Percentiles rank a stretch among this genome's conserved stretches.
phyloP scores from a whole-genome alignment of 1,284 basidiomycete species.

The Stygiomarasmius scandens region DNA sequence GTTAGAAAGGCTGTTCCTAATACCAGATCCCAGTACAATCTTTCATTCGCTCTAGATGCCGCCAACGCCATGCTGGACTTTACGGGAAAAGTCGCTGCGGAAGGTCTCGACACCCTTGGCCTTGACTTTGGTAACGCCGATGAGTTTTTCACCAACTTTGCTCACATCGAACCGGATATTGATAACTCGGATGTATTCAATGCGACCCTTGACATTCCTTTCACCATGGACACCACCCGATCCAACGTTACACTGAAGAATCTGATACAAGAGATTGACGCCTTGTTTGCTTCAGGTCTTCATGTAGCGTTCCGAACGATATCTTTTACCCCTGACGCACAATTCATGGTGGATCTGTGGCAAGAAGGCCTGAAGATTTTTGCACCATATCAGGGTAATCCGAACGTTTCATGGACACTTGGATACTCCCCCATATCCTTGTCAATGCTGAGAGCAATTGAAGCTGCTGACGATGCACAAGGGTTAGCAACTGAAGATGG shows the following conservation, averaged over 20 bases:
- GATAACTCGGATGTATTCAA: not conserved
- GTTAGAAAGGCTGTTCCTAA: no score
- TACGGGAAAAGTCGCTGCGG: not conserved
- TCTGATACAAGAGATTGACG: not conserved
- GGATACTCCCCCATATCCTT: not conserved
- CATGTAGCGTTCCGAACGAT: constrained; percentile 1
- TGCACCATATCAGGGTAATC: not conserved
- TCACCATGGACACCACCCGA: not conserved
- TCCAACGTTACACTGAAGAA: not conserved
- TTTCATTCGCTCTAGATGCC: no score
- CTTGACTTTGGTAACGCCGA: not conserved
- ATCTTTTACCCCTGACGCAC: not conserved
- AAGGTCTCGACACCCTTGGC: not conserved
- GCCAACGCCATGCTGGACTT: not conserved
- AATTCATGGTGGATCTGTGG: constrained; percentile 4
- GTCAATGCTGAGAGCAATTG: not conserved
- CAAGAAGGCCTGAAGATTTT: not conserved
- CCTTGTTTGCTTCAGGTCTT: not conserved
- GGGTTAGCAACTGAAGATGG: not conserved
- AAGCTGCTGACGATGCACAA: not conserved
- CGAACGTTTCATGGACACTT: no score
- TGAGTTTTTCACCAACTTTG: no score
- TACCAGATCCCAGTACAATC: not conserved
- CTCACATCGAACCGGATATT: not conserved
- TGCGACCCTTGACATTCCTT: not conserved